These are phyloP conservation scores for Alnus glutinosa DNA, from an alignment of 306 rosid species.

Conservation along the genomic window DNA sequence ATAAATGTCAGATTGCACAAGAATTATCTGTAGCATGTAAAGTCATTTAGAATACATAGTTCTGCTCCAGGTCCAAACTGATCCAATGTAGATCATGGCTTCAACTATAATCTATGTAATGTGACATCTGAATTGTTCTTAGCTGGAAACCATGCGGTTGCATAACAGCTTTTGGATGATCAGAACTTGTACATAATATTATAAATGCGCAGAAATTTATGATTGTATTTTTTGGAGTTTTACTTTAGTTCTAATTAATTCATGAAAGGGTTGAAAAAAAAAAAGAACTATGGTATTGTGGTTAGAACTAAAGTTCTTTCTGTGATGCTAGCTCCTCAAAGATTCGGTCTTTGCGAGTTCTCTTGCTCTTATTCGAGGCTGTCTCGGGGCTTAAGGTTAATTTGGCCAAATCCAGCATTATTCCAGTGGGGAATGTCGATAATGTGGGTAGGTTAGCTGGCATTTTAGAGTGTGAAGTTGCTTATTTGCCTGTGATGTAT, in stretches of 20 bases:
- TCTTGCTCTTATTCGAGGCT: too few species aligned
- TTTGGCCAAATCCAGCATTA: too few species aligned
- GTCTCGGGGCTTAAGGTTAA: too few species aligned
- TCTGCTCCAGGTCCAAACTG: slow-evolving; percentile 3
- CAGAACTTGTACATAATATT: neutral
- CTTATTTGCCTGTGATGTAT: too few species aligned
- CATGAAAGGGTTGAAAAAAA: neutral
- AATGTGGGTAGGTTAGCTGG: too few species aligned
- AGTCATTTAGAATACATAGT: neutral
- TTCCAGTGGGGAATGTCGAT: too few species aligned
- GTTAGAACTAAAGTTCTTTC: too few species aligned
- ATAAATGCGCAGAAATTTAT: neutral
- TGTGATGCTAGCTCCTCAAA: too few species aligned
- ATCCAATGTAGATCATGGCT: neutral
- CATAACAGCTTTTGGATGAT: slow-evolving; percentile 3
- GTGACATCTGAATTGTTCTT: neutral
- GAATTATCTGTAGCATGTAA: neutral
- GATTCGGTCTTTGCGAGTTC: too few species aligned
- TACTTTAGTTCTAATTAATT: neutral
- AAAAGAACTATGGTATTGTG: neutral
- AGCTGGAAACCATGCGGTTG: neutral
- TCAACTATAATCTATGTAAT: neutral
- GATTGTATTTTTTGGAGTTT: neutral
- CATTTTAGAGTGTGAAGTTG: too few species aligned
- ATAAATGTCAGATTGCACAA: neutral